Percentiles rank a stretch among this genome's conserved stretches.
These are phyloP conservation scores for Boletellus dicymbophilus DNA, from an alignment of 1,284 basidiomycete genomes.

Conservation along the genomic window DNA sequence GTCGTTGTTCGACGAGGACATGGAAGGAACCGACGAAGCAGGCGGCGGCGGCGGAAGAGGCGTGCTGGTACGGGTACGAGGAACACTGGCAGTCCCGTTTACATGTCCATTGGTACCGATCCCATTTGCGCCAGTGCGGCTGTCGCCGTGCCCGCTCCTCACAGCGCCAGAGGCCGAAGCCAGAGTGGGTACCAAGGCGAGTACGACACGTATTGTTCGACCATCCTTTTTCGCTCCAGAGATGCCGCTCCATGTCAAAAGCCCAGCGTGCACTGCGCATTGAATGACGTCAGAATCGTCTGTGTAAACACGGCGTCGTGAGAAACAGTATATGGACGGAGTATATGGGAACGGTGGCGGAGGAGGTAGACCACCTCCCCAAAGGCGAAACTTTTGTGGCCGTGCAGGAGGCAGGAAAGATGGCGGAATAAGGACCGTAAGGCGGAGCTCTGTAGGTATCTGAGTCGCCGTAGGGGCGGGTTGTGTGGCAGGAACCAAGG, in stretches of 20 bases:
- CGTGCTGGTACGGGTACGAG: constrained; percentile 32
- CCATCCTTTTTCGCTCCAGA: constrained; percentile 50
- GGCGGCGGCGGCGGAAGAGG: constrained; percentile 29
- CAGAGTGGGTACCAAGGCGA: constrained; percentile 38
- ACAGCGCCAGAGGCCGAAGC: constrained; percentile 32
- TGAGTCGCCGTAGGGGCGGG: constrained; percentile 14
- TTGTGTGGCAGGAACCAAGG: constrained; percentile 10
- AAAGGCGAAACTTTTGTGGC: constrained; percentile 53
- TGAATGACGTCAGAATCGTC: constrained; percentile 75
- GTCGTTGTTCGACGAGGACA: constrained; percentile 23
- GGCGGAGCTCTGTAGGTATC: constrained; percentile 49
- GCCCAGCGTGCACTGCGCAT: constrained; percentile 72
- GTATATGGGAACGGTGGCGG: constrained; percentile 36
- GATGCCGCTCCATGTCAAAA: constrained; percentile 62
- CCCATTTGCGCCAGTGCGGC: constrained; percentile 13
- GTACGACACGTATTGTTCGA: constrained; percentile 54
- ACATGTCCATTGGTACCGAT: constrained; percentile 26
- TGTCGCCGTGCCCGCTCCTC: constrained; percentile 21
- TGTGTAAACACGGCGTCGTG: constrained; percentile 57
- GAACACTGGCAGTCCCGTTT: constrained; percentile 31
- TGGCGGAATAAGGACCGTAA: constrained; percentile 60
- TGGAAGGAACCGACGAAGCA: constrained; percentile 22
- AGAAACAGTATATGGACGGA: constrained; percentile 27
- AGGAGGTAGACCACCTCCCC: constrained; percentile 64
- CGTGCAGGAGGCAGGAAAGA: constrained; percentile 54